These are phyloP conservation scores for Peronospora destructor DNA, from an alignment of 352 stramenopile genomes.

Conservation along the genomic window DNA sequence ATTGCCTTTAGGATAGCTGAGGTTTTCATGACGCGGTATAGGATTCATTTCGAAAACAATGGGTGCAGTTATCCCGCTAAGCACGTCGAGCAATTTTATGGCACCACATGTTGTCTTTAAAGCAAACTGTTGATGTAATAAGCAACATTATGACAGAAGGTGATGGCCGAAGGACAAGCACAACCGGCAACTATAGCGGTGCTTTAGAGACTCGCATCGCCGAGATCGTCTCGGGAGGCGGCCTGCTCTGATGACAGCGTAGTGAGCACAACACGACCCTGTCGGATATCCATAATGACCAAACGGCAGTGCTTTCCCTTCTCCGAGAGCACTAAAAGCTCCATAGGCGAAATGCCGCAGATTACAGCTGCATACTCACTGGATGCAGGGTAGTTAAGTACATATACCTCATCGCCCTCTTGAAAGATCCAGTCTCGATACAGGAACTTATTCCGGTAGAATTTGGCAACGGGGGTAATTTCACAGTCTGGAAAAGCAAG, in stretches of 20 bases:
- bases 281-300: slow-evolving; percentile 69
- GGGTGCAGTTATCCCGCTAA: not conserved
- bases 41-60: slow-evolving; percentile 13
- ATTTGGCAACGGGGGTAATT: slow-evolving; percentile 44
- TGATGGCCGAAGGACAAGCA: slow-evolving; percentile 17
- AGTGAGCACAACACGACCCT: slow-evolving; percentile 51
- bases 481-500: slow-evolving; percentile 23
- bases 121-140: slow-evolving; percentile 21
- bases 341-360: slow-evolving; percentile 55
- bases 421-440: slow-evolving; percentile 74
- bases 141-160: slow-evolving; percentile 32
- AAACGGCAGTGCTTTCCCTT: slow-evolving; percentile 74
- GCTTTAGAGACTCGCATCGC: slow-evolving; percentile 38
- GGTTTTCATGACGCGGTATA: not conserved
- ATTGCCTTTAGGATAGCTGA: not conserved
- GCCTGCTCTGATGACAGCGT: slow-evolving; percentile 45
- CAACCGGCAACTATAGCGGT: slow-evolving; percentile 13
- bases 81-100: no score
- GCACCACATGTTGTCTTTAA: not conserved
- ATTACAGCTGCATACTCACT: slow-evolving; percentile 66
- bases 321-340: slow-evolving; percentile 74
- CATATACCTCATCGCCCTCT: slow-evolving; percentile 71
- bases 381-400: slow-evolving; percentile 50
- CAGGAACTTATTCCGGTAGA: slow-evolving; percentile 68
- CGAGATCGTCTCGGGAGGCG: slow-evolving; percentile 40